Base-by-base conservation (phyloP, 768 basidiomycete genomes). In the Albatrellus ellisii region DNA sequence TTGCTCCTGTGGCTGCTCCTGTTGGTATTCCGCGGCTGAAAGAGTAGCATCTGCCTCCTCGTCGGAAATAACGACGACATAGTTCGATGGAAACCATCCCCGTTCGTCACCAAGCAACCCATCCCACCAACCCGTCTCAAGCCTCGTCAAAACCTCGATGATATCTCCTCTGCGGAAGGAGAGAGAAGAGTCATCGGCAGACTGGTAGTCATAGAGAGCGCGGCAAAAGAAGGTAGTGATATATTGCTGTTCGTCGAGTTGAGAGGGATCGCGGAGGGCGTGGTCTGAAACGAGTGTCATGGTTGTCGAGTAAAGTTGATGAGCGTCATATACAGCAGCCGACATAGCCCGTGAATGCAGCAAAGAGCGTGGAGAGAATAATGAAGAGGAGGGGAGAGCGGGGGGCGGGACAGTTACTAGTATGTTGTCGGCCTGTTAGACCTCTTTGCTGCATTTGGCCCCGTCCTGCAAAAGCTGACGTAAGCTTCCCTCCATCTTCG, bases 51-150 rank as follows among this genome's bases (percentile, higher is more conserved):
- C 88, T 2, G 79, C 85, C 54, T 88, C 86, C 54, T 85, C 79
- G 47, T 87, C 84, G 20, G 76, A 70, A 43, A 97, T 77, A 34
- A 74, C 57, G 36, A 68, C 63, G 34, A 95, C 91, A 65, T 95
- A 98, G 64, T 98, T 99, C 51, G 85, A 88, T 17, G 94, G 94
- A 61, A 99, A 94, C 89, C 89, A 94, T 44, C 94, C 94, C 39
- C 94, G 77, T 58, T 85, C 81, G 42, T 87, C 84, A 36, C 79
- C 76, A 17, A 95, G 69, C 45, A 95, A 65, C 4, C 94, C 94
- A 59, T 99, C 94, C 95, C 92, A 97, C 94, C 94, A 99, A 12
- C 94, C 94, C 4, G 86, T 86, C 27, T 87, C 84, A 42, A 97
- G 77, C 52, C 79, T 81, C 9, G 83, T 86, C 41, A 94, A 70